These are phyloP conservation scores for Xylaria arbuscula DNA, from an alignment of 2,329 filamentous ascomycete genomes.

Conservation along the genomic window DNA sequence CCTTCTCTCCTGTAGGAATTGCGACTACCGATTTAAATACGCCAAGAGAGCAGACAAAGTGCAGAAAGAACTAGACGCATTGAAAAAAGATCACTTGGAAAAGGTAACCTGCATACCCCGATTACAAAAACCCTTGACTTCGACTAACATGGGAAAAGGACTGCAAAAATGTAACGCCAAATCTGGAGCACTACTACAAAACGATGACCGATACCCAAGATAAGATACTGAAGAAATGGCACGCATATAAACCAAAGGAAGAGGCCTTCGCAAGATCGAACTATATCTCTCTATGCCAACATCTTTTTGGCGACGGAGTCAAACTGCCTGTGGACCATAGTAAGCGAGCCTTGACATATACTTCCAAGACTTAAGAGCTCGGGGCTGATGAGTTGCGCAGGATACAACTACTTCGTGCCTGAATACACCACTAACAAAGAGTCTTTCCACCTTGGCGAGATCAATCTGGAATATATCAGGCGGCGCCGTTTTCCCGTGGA, in stretches of 20 bases:
- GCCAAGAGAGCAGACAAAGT: constrained; percentile 8
- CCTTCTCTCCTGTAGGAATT: constrained; percentile 18
- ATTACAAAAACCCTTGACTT: neutral
- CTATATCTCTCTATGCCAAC: constrained; percentile 22
- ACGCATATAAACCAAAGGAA: neutral
- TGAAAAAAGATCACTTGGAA: constrained; percentile 2
- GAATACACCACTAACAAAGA: neutral
- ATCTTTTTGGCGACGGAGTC: constrained; percentile 13
- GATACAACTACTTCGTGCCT: constrained; percentile 15
- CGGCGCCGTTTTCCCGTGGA: neutral
- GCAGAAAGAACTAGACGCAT: neutral
- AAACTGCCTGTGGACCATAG: constrained; percentile 7
- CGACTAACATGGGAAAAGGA: constrained; percentile 1
- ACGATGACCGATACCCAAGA: constrained; percentile 27
- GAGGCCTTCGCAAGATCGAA: neutral
- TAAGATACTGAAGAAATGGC: constrained; percentile 1
- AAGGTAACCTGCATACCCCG: neutral
- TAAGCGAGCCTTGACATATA: neutral
- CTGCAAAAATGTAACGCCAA: neutral
- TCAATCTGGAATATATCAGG: constrained; percentile 10
- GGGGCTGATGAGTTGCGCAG: constrained; percentile 8
- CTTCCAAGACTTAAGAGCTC: neutral
- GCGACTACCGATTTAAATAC: constrained; percentile 14
- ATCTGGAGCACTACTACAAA: neutral
- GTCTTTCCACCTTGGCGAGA: neutral